These are phyloP conservation scores for Chlorella sp. DNA, from an alignment of 139 green algal genomes.

Conservation along the genomic window DNA sequence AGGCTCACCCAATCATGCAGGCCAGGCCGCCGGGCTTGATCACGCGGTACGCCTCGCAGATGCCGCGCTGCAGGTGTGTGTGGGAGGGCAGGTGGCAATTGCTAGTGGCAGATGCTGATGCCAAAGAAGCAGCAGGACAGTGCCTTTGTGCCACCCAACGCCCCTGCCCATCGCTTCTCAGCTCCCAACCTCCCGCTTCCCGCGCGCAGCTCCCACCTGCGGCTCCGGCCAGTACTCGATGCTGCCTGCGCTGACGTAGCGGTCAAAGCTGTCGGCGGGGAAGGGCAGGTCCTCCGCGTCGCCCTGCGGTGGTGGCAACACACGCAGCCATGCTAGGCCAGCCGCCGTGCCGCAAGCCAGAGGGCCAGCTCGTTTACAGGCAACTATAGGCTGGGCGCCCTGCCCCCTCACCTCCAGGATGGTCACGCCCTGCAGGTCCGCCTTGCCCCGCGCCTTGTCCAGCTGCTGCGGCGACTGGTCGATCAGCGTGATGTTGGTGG, in stretches of 20 bases:
- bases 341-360: neutral
- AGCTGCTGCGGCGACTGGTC: slow-evolving; percentile 95
- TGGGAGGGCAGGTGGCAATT: no score
- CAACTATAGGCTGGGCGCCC: neutral
- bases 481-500: slow-evolving; percentile 90
- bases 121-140: no score
- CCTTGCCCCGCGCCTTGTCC: slow-evolving; percentile 88
- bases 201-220: neutral
- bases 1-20: slow-evolving; percentile 79
- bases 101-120: no score
- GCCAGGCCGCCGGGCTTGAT: slow-evolving; percentile 90
- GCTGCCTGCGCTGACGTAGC: slow-evolving; percentile 92
- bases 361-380: neutral
- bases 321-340: neutral
- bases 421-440: slow-evolving; percentile 86
- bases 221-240: slow-evolving; percentile 97
- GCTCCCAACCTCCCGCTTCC: no score
- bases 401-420: slow-evolving; percentile 80
- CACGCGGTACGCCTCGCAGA: slow-evolving; percentile 87
- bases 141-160: no score
- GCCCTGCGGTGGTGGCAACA: slow-evolving; percentile 56
- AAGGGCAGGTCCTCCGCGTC: slow-evolving; percentile 96
- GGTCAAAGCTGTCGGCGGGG: slow-evolving; percentile 85
- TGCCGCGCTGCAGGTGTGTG: slow-evolving; percentile 40
- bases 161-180: no score